phyloP scores from a whole-genome alignment of 345 rosid genomes.

The Gossypium herbaceum region DNA sequence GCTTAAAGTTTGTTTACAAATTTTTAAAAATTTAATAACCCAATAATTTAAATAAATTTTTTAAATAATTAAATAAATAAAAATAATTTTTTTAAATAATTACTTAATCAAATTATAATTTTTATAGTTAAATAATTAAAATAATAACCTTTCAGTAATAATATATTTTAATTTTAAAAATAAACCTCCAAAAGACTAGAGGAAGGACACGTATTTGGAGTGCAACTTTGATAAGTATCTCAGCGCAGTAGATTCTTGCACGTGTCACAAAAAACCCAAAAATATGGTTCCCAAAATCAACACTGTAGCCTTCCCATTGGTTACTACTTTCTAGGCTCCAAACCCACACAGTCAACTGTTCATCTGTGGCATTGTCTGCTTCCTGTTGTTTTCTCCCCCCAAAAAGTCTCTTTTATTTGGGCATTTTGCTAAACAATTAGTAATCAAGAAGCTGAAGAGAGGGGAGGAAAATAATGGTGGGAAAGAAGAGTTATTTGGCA shows the following conservation, averaged over 20 bases:
- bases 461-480: conserved; percentile 20
- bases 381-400: too few species aligned
- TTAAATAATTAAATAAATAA: too few species aligned
- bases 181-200: not conserved
- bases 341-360: not conserved
- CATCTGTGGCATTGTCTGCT: not conserved
- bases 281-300: not conserved
- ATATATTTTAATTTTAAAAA: too few species aligned
- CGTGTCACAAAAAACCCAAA: not conserved
- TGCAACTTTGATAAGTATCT: not conserved
- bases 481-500: conserved; percentile 31
- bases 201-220: not conserved
- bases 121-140: too few species aligned
- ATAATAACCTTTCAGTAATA: too few species aligned
- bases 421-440: too few species aligned
- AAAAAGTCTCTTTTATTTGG: not conserved
- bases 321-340: not conserved
- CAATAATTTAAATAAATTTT: too few species aligned
- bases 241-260: not conserved
- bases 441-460: not conserved
- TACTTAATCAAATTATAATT: too few species aligned
- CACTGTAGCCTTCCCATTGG: not conserved
- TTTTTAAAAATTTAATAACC: too few species aligned
- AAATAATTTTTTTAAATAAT: too few species aligned
- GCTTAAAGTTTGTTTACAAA: fast-evolving